Evolutionary conservation across 805 yeast genomes (phyloP), one percentile per base, ranked within the genome.

Genomic region (Candida sphagnicola): DNA sequence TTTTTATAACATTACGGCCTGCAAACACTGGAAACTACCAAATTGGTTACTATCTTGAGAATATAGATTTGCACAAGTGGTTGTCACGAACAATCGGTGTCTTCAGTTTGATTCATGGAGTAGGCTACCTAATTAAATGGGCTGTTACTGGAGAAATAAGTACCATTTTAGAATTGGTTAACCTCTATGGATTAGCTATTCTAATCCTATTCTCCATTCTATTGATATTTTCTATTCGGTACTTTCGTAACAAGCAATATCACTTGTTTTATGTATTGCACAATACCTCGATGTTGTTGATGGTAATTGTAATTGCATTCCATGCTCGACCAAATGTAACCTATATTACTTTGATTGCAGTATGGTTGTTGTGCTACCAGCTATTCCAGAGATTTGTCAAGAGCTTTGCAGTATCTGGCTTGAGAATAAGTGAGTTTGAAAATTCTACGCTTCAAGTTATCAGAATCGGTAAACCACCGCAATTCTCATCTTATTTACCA

Each of bases 321-420:
- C 95, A 85, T 58, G 85, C 93, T 1, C 71, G 91, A 43, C 91
- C 91, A 0, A 80, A 81, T 1, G 85, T 82, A 1, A 48, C 37
- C 3, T 6, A 16, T 5, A 28, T 48, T 8, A 42, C 58, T 3
- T 23, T 45, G 2, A n/a, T 61, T 5, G 43, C 47, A 24, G 29
- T 45, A 8, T 21, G 45, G 1, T 36, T 64, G 34, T 44, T 78
- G 10, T 35, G 50, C 2, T 59, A 59, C 31, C 80, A 74, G 42
- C 38, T 71, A 3, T 47, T 52, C 8, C 48, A 57, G 13, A 63
- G 75, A 35, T 48, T 65, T 13, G 35, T 45, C 17, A 46, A 36
- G n/a, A 41, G 48, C 5, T 37, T 41, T 40, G 21, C 23, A 8
- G 48, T 51, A 0, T 32, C 48, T n/a, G 41, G 43, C 3, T 34